Conservation (phyloP, 305 asterid species). For the Fraxinus platypoda region DNA sequence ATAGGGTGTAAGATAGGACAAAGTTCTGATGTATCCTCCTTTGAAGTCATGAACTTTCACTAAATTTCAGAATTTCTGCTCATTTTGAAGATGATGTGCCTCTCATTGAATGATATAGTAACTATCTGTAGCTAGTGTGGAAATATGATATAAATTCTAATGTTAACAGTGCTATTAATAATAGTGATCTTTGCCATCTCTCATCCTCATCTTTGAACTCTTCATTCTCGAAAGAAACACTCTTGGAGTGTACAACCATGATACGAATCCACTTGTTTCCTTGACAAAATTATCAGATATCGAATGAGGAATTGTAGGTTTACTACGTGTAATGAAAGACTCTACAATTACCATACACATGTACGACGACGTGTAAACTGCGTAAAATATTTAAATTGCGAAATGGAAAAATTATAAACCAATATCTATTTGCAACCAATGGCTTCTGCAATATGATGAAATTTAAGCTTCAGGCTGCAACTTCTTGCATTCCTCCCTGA, state of each 20-base stretch:
- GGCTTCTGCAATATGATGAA: constrained; percentile 2
- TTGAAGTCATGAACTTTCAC: not conserved
- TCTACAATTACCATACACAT: not conserved
- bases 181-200: too few species aligned
- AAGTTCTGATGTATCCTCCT: not conserved
- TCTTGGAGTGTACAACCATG: not conserved
- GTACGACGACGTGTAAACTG: not conserved
- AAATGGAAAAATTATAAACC: not conserved
- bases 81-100: too few species aligned
- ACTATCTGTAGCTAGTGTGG: too few species aligned
- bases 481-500: constrained; percentile 81
- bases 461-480: constrained; percentile 70
- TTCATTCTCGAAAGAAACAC: too few species aligned
- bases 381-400: not conserved
- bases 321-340: not conserved
- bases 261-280: not conserved
- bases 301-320: not conserved
- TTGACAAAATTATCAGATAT: not conserved
- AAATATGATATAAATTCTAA: too few species aligned
- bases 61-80: too few species aligned
- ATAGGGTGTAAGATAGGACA: too few species aligned
- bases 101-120: too few species aligned
- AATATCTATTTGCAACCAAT: not conserved
- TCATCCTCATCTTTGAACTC: too few species aligned
- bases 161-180: too few species aligned